phyloP scores from a whole-genome alignment of 345 rosid genomes.

The Lepidium africanum region DNA sequence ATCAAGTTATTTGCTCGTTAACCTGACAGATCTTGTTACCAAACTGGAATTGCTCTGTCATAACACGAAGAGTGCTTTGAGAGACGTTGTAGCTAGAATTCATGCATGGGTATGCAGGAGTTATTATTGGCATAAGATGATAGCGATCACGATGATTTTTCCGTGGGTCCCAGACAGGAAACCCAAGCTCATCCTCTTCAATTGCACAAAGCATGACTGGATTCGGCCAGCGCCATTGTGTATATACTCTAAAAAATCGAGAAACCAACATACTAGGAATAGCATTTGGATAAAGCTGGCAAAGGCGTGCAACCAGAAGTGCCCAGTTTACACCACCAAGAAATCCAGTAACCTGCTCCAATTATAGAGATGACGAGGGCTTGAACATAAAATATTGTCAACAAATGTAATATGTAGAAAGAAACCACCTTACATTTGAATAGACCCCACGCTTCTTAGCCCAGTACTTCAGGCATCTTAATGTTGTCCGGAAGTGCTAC shows the following conservation, averaged over 20 bases:
- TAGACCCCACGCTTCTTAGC: slow-evolving; percentile 65
- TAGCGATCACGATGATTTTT: slow-evolving; percentile 52
- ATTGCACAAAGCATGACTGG: slow-evolving; percentile 71
- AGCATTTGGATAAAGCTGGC: slow-evolving; percentile 75
- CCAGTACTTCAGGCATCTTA: slow-evolving; percentile 62
- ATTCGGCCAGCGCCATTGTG: slow-evolving; percentile 74
- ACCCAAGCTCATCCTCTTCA: slow-evolving; percentile 50
- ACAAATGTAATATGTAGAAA: not conserved
- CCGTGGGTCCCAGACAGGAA: slow-evolving; percentile 67
- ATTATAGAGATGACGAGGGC: not conserved
- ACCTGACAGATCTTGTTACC: slow-evolving; percentile 61
- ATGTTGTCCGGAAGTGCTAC: slow-evolving; percentile 54
- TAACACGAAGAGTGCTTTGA: slow-evolving; percentile 52
- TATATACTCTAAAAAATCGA: slow-evolving; percentile 55
- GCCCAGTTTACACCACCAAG: slow-evolving; percentile 82
- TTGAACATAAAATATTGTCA: not conserved
- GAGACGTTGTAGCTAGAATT: slow-evolving; percentile 74
- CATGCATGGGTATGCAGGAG: slow-evolving; percentile 84
- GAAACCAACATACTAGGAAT: slow-evolving; percentile 60
- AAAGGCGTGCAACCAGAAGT: slow-evolving; percentile 54
- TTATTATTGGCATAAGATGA: slow-evolving; percentile 68
- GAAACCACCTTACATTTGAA: slow-evolving; percentile 47
- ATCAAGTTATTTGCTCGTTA: not conserved
- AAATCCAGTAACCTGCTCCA: slow-evolving; percentile 54
- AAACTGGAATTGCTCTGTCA: slow-evolving; percentile 55